These are phyloP conservation scores for Zymoseptoria ardabiliae DNA, from an alignment of 2,329 filamentous ascomycete species.

Conservation along the genomic window DNA sequence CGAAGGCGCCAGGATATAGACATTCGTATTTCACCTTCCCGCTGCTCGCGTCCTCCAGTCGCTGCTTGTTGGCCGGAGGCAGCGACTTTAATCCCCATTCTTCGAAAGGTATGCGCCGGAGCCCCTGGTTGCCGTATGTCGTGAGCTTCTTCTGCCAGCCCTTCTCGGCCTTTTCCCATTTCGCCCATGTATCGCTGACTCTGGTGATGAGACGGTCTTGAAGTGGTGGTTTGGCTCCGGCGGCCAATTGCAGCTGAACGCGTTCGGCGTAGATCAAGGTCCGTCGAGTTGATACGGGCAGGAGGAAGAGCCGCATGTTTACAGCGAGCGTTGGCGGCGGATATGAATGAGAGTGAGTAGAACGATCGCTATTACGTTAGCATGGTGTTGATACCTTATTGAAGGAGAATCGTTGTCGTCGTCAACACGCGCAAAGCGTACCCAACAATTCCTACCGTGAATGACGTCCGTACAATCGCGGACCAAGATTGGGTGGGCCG, in stretches of 20 bases:
- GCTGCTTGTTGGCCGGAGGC: slow-evolving; percentile 65
- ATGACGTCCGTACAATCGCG: not conserved
- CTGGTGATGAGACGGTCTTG: slow-evolving; percentile 64
- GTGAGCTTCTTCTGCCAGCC: slow-evolving; percentile 85
- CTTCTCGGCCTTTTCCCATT: slow-evolving; percentile 67
- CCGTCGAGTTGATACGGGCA: slow-evolving; percentile 85
- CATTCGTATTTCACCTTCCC: slow-evolving; percentile 47
- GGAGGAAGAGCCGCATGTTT: slow-evolving; percentile 81
- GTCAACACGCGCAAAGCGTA: not conserved
- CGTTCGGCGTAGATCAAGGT: slow-evolving; percentile 89
- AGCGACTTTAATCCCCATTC: slow-evolving; percentile 98
- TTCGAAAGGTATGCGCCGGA: slow-evolving; percentile 85
- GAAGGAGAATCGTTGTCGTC: not conserved
- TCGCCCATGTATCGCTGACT: slow-evolving; percentile 70
- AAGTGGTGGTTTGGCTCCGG: slow-evolving; percentile 48
- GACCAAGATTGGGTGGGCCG: not conserved
- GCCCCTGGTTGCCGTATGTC: slow-evolving; percentile 73
- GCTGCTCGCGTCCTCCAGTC: slow-evolving; percentile 55
- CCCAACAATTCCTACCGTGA: not conserved
- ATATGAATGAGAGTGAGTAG: not conserved
- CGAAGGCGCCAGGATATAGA: slow-evolving; percentile 64
- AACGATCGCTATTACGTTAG: not conserved
- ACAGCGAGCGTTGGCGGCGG: not conserved
- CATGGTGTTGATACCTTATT: not conserved
- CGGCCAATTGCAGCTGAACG: slow-evolving; percentile 33